phyloP scores from a whole-genome alignment of 768 basidiomycete genomes.

The Agaricus subrufescens region DNA sequence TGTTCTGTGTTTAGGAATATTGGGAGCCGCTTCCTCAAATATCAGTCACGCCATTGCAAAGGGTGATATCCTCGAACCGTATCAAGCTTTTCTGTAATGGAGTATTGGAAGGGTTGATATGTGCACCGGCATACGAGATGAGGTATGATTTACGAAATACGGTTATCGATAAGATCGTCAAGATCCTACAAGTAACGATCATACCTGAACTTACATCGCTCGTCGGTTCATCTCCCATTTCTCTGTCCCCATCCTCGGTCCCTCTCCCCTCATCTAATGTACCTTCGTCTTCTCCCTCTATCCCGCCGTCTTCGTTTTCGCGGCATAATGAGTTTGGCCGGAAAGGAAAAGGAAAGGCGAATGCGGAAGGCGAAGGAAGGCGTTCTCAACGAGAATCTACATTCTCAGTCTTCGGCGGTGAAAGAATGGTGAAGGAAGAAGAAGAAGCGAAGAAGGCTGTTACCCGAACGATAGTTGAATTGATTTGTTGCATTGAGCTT shows the following conservation, averaged over 20 bases:
- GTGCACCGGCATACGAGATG: background rate
- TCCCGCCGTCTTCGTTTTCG: too few relatives aligned
- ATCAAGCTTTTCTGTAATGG: slow-evolving; percentile 30
- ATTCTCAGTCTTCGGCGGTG: slow-evolving; percentile 1
- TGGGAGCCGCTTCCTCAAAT: slow-evolving; percentile 36
- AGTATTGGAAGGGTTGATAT: slow-evolving; percentile 7
- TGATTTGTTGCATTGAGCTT: slow-evolving; percentile 14
- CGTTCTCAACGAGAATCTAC: too few relatives aligned
- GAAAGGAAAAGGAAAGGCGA: too few relatives aligned
- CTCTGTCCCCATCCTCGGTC: too few relatives aligned
- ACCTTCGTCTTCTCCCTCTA: too few relatives aligned
- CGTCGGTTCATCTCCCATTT: background rate
- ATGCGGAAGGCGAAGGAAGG: too few relatives aligned
- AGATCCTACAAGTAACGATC: slow-evolving; percentile 38
- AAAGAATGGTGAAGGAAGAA: slow-evolving; percentile 11
- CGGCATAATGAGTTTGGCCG: too few relatives aligned
- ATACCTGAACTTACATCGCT: slow-evolving; percentile 36
- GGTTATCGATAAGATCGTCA: slow-evolving; percentile 20
- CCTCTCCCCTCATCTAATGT: too few relatives aligned
- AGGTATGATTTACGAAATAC: background rate
- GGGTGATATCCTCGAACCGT: slow-evolving; percentile 43
- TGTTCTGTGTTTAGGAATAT: slow-evolving; percentile 31
- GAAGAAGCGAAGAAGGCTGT: slow-evolving; percentile 34
- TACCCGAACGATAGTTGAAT: slow-evolving; percentile 38
- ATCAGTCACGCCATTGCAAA: slow-evolving; percentile 30